These are phyloP conservation scores for Euclidium syriacum DNA, from an alignment of 345 rosid genomes.

Conservation along the genomic window DNA sequence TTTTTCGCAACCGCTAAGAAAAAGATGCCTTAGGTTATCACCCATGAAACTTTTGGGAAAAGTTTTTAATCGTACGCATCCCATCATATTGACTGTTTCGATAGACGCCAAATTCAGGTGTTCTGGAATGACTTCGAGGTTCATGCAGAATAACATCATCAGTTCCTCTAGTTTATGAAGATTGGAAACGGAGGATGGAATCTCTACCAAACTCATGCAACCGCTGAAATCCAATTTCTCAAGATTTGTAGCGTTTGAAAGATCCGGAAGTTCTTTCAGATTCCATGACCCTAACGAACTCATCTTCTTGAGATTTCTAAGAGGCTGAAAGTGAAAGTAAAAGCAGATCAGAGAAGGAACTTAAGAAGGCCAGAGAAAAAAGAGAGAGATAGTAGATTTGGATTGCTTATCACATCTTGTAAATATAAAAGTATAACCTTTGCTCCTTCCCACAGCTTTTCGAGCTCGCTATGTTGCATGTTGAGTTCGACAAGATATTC, in stretches of 20 bases:
- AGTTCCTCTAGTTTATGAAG: background rate
- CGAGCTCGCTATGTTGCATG: background rate
- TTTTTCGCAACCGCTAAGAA: no score
- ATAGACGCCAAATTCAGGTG: background rate
- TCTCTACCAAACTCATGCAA: slow-evolving; percentile 2
- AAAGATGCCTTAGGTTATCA: no score
- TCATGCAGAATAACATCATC: background rate
- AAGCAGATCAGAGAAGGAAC: no score
- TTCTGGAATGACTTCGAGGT: background rate
- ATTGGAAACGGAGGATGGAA: background rate
- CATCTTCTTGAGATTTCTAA: slow-evolving; percentile 9
- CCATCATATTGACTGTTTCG: background rate
- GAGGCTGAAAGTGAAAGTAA: slow-evolving; percentile 8
- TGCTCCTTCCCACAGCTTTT: slow-evolving; percentile 10
- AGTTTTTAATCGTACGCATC: background rate
- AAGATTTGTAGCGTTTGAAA: no score
- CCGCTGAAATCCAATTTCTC: background rate
- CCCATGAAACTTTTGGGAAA: background rate
- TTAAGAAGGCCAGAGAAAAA: background rate
- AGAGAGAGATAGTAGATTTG: no score
- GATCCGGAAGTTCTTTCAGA: background rate
- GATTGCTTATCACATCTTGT: no score
- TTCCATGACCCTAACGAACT: background rate
- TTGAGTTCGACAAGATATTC: slow-evolving; percentile 5
- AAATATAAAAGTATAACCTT: background rate